Base-by-base conservation (phyloP, 2,329 filamentous ascomycete species). In the Dactylellina parvicollis region DNA sequence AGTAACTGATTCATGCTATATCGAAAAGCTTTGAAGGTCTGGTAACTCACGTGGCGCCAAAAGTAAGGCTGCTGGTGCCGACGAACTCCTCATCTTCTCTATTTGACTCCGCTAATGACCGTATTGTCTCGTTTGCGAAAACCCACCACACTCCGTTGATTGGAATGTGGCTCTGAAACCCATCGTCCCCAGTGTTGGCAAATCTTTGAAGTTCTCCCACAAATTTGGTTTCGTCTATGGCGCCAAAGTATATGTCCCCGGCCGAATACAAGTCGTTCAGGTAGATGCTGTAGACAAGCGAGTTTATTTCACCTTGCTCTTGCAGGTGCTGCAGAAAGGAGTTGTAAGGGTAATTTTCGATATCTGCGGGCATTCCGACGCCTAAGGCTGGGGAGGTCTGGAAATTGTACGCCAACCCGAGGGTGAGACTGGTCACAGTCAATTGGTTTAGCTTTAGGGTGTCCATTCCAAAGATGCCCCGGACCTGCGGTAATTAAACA, bases 251-350 rank as follows among this genome's bases (percentile, higher is more conserved):
- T 2, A 70, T 32, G 24, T 70, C 56, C 8, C 65, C 65, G 8
- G 20, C 30, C 2, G 65, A 61, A 20, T 42, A 38, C 14, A 70
- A 28, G 8, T 59, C 65, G 49, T 62, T 62, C n/a, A 70, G 22
- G 42, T 70, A 70, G 10, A 70, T 40, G 20, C 65, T 70, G 30
- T 70, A 70, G 16, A 55, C 65, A n/a, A 70, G 30, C 12, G 65
- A 70, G n/a, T 70, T 70, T 52, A 70, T 62, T 32, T 34, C 26
- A 2, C 65, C 65, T 30, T 26, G 40, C 2, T 47, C 34, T 22
- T 70, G 55, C 8, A 70, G 44, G 16, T 36, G 34, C 24, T 70
- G 54, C 12, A 70, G 47, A 18, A 56, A 70, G 40, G 65, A 56
- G 18, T 62, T 34, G 32, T 70, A 61, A 24, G 55, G 55, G 49